phyloP scores from a whole-genome alignment of 768 basidiomycete genomes.

The Nevesoporus exiguus region DNA sequence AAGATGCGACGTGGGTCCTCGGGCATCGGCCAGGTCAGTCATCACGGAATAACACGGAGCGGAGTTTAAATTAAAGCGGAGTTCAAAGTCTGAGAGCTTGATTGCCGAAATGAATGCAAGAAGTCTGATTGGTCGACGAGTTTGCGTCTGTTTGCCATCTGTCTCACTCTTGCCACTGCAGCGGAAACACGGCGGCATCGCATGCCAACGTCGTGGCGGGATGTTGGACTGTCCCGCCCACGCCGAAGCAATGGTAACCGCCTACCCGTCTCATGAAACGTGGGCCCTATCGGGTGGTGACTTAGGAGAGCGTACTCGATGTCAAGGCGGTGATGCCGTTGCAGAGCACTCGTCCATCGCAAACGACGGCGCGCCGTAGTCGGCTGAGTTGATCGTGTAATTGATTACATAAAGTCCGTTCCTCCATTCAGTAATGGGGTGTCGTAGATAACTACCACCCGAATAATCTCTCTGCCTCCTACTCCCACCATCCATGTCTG shows the following conservation, averaged over 20 bases:
- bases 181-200: neutral
- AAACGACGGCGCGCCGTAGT: neutral
- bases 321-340: neutral
- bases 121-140: neutral
- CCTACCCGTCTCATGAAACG: too few relatives aligned
- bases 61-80: neutral
- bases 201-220: neutral
- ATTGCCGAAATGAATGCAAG: neutral
- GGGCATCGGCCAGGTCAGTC: neutral
- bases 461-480: neutral
- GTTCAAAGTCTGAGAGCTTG: neutral
- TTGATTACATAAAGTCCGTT: conserved; percentile 16
- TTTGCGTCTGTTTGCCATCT: neutral
- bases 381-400: neutral
- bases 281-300: too few relatives aligned
- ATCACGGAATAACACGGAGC: neutral
- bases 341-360: conserved; percentile 14
- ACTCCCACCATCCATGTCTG: conserved; percentile 45
- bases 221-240: too few relatives aligned
- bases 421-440: neutral
- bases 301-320: too few relatives aligned
- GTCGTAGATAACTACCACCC: conserved; percentile 10
- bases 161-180: neutral
- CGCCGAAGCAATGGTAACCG: neutral
- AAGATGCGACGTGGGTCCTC: neutral